phyloP scores from a whole-genome alignment of 2,329 filamentous ascomycete species.

The Cryphonectria naterciae region DNA sequence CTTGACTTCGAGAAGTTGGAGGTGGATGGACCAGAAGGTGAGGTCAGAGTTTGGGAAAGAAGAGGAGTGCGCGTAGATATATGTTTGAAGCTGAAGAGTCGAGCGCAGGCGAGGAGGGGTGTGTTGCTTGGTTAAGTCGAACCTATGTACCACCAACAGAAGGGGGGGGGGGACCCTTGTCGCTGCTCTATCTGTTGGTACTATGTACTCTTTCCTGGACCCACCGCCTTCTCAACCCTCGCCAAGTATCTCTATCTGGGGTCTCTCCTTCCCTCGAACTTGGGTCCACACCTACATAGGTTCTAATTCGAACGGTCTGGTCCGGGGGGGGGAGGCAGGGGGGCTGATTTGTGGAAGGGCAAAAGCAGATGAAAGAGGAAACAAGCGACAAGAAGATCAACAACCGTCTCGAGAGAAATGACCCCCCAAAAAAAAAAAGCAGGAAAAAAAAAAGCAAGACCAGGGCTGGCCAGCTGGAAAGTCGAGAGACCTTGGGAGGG shows the following conservation, averaged over 20 bases:
- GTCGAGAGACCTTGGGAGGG: background rate
- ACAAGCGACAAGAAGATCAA: constrained; percentile 6
- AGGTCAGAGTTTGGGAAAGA: constrained; percentile 36
- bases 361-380: constrained; percentile 8
- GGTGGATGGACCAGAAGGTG: constrained; percentile 33
- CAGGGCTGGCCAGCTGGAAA: background rate
- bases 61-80: constrained; percentile 35
- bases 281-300: constrained; percentile 34
- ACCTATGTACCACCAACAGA: constrained; percentile 2
- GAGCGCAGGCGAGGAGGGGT: constrained; percentile 30
- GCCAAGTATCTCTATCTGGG: constrained; percentile 40
- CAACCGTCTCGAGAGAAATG: constrained; percentile 9
- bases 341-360: constrained; percentile 27
- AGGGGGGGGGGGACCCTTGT: constrained; percentile 16
- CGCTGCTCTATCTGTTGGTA: constrained; percentile 32
- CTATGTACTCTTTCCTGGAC: constrained; percentile 34
- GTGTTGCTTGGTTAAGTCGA: constrained; percentile 31
- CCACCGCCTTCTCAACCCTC: constrained; percentile 38
- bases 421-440: background rate
- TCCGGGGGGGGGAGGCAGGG: constrained; percentile 32
- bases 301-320: constrained; percentile 36
- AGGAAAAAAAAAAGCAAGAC: background rate
- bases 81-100: constrained; percentile 34
- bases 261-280: constrained; percentile 33
- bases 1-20: constrained; percentile 33